Conservation (phyloP, 352 stramenopile species). For the Pythium graminicola region DNA sequence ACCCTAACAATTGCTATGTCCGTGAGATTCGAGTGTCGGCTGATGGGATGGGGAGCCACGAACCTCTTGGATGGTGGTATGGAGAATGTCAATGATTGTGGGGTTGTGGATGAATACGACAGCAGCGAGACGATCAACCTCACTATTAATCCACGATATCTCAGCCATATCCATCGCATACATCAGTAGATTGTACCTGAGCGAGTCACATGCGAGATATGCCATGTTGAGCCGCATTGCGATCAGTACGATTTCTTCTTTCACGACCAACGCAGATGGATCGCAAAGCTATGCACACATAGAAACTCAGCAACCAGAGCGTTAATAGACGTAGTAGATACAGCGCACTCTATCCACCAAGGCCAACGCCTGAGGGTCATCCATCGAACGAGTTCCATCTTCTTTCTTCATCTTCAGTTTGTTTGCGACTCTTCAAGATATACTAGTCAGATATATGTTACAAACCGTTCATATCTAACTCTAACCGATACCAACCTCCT, state of each 20-base stretch:
- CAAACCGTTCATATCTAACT: background rate
- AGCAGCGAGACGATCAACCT: conserved; percentile 1
- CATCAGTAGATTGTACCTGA: conserved; percentile 4
- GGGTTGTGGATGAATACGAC: conserved; percentile 6
- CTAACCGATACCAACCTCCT: background rate
- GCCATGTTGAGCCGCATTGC: conserved; percentile 13
- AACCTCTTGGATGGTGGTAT: conserved; percentile 16
- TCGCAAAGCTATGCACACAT: conserved; percentile 8
- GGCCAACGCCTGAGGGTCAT: background rate
- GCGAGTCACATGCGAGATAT: conserved; percentile 3
- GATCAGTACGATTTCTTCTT: conserved; percentile 15
- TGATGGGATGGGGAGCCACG: no score
- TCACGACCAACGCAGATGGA: conserved; percentile 6
- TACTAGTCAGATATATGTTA: background rate
- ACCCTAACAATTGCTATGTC: conserved; percentile 7
- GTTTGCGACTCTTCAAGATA: conserved; percentile 9
- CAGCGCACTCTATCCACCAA: background rate
- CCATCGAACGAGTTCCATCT: background rate
- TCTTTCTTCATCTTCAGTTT: background rate
- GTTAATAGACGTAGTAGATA: background rate
- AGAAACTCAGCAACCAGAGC: background rate
- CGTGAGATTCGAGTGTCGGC: background rate
- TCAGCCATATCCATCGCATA: background rate
- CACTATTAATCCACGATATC: no score
- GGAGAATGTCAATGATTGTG: background rate